Conservation (phyloP, 805 yeast species). For the Metschnikowia matae region DNA sequence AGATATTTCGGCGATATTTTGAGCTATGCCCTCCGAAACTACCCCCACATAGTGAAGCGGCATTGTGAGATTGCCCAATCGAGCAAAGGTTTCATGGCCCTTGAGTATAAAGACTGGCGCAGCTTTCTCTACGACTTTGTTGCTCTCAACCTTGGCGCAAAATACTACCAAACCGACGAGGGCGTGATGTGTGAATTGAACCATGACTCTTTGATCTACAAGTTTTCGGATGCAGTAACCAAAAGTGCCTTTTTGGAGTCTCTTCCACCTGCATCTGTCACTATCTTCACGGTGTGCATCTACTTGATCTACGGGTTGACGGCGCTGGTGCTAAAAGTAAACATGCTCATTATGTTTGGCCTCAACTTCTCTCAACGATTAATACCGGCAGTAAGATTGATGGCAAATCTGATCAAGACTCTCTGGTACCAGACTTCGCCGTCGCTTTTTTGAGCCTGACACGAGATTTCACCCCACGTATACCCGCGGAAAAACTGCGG, state of each 20-base stretch:
- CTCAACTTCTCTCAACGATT: background rate
- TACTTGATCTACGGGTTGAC: conserved; percentile 14
- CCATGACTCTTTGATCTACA: conserved; percentile 11
- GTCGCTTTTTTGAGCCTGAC: background rate
- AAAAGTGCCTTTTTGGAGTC: conserved; percentile 3
- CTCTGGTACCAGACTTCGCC: conserved; percentile 1
- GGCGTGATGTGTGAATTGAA: conserved; percentile 7
- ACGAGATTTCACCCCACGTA: background rate
- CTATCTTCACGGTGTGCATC: conserved; percentile 9
- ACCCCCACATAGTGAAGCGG: conserved; percentile 13
- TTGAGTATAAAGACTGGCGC: conserved; percentile 11
- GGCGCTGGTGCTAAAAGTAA: conserved; percentile 14
- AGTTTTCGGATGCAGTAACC: conserved; percentile 12
- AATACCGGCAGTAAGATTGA: background rate
- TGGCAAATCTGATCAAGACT: background rate
- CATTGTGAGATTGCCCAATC: conserved; percentile 2
- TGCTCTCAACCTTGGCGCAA: conserved; percentile 4
- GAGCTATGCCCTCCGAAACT: conserved; percentile 24
- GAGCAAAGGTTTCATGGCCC: background rate
- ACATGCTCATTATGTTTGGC: conserved; percentile 7
- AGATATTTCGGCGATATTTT: conserved; percentile 26
- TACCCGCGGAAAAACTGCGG: conserved; percentile 5
- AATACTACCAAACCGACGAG: background rate
- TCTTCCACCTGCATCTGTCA: conserved; percentile 9
- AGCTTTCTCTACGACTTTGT: conserved; percentile 15